Percentiles rank a stretch among this genome's conserved stretches.
phyloP scores from a whole-genome alignment of 2,329 filamentous ascomycete species.

The Ophiostoma pallidulum region DNA sequence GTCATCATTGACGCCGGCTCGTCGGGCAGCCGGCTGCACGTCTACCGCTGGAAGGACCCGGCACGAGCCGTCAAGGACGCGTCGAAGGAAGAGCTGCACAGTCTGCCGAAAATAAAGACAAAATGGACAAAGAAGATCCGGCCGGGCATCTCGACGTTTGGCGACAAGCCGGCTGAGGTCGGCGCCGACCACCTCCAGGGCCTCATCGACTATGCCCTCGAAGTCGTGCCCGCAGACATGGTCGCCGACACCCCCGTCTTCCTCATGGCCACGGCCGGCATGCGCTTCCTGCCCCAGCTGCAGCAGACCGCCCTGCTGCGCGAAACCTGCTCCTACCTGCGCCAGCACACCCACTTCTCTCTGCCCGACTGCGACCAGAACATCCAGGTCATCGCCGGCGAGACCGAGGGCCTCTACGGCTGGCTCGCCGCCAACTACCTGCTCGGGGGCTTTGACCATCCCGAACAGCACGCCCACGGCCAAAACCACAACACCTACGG shows the following conservation, averaged over 20 bases:
- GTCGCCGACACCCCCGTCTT: conserved; percentile 84
- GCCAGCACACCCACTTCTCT: conserved; percentile 65
- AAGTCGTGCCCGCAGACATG: conserved; percentile 65
- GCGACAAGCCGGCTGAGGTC: conserved; percentile 62
- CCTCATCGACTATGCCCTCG: conserved; percentile 72
- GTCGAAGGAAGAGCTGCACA: conserved; percentile 49
- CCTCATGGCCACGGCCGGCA: conserved; percentile 89
- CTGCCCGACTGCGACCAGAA: conserved; percentile 85
- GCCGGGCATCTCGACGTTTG: conserved; percentile 87
- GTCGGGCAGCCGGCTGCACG: conserved; percentile 87
- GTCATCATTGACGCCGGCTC: conserved; percentile 96
- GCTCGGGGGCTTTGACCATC: conserved; percentile 77
- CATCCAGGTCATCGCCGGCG: conserved; percentile 88
- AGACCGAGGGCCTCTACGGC: conserved; percentile 91
- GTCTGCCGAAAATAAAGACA: conserved; percentile 70
- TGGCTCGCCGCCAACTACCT: conserved; percentile 98
- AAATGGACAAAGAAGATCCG: conserved; percentile 91
- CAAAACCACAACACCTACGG: conserved; percentile 91
- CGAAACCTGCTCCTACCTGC: conserved; percentile 75
- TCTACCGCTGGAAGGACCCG: conserved; percentile 87
- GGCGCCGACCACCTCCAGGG: conserved; percentile 72
- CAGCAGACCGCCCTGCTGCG: conserved; percentile 65
- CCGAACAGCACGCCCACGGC: conserved; percentile 66
- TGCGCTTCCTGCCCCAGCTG: conserved; percentile 69
- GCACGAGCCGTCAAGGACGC: conserved; percentile 55